Base-by-base conservation (phyloP, 768 basidiomycete species). In the Cytidiella melzeri region DNA sequence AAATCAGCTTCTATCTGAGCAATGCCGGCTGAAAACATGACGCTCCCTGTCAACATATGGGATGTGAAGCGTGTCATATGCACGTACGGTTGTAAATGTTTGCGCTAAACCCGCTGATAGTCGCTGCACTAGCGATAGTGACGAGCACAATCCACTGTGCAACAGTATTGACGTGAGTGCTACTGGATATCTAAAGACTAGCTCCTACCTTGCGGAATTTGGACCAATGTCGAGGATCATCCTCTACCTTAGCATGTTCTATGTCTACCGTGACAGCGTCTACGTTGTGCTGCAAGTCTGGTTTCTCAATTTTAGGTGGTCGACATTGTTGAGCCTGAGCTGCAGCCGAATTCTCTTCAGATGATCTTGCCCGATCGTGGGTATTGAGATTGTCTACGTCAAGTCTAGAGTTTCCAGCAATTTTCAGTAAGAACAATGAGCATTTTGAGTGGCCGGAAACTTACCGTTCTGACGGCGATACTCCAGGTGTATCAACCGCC, bases 21-120 rank as follows among this genome's bases (percentile, higher is more conserved):
- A 27, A 86, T 82, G 9, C 81, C 77, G 38, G 87, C 86, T 88
- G 50, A n/a, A n/a, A n/a, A n/a, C n/a, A n/a, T n/a, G n/a, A n/a
- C n/a, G n/a, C n/a, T n/a, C n/a, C n/a, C n/a, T n/a, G n/a, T n/a
- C n/a, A n/a, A n/a, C n/a, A n/a, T n/a, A n/a, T n/a, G n/a, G n/a
- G n/a, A n/a, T n/a, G n/a, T n/a, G n/a, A 18, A 18, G 42, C 43
- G 15, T 24, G 21, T 39, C 18, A 27, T 45, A 9, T 30, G 38
- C n/a, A 55, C 75, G 64, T 52, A 83, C 81, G 83, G 63, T 83
- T 86, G 58, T 83, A 82, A 41, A 84, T 80, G 54, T 76, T 83
- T 1, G 65, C 69, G 4, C 72, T 72, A 11, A 84, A 67, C 2
- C 81, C 81, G 10, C 79, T 77, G 53, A 80, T 75, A 71, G 80